These are phyloP conservation scores for Vicia faba DNA, from an alignment of 306 rosid species.

Conservation along the genomic window DNA sequence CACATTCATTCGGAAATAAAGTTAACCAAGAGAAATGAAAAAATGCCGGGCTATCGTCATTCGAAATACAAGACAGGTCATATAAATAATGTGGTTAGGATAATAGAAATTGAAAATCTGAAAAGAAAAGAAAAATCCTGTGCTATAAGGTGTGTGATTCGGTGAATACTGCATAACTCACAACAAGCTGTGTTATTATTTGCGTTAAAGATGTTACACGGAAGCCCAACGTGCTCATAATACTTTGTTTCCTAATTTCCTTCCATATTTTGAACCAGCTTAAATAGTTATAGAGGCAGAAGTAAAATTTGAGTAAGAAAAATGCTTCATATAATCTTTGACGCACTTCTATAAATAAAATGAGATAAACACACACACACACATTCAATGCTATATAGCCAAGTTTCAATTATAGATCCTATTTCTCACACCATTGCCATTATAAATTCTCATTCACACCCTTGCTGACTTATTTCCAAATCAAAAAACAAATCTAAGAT, in stretches of 20 bases:
- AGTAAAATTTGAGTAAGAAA: not conserved
- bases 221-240: not conserved
- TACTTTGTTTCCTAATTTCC: not conserved
- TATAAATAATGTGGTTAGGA: not conserved
- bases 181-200: not conserved
- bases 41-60: not conserved
- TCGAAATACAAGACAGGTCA: not conserved
- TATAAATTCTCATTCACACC: not conserved
- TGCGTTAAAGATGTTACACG: not conserved
- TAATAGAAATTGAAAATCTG: conserved; percentile 3
- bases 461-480: conserved; percentile 1
- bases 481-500: not conserved
- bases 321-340: conserved; percentile 6
- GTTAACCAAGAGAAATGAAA: not conserved
- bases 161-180: not conserved
- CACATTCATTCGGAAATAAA: conserved; percentile 12
- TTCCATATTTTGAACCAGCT: conserved; percentile 4
- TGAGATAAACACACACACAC: not conserved
- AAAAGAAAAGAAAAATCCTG: not conserved
- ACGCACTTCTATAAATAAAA: conserved; percentile 1
- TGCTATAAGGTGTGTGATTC: not conserved
- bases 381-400: not conserved
- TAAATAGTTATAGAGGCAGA: not conserved
- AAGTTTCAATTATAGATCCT: not conserved
- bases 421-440: not conserved